Evolutionary conservation across 495 filamentous ascomycete genomes (phyloP), one percentile per base, ranked within the genome.

Genomic region (Penicillium waksmanii): DNA sequence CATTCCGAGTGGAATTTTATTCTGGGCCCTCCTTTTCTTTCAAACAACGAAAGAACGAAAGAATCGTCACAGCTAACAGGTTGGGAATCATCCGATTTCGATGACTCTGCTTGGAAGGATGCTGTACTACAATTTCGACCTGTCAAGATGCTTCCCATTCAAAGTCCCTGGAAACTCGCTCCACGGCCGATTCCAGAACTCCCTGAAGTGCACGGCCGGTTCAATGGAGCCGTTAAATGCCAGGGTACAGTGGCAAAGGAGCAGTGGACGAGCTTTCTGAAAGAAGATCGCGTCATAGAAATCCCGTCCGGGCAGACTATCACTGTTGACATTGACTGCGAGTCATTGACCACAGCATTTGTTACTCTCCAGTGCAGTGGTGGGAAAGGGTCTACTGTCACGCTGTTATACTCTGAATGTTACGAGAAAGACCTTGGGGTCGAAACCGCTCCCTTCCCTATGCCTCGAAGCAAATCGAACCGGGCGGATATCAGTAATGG

Each of bases 1-100:
- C 55, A 53, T 10, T 38, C 57, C 3, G 65, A 65, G 12, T 72
- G 67, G 67, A 67, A 72, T 27, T 65, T n/a, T 7, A 48, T 63
- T 3, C 59, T 72, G 10, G 66, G 69, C 4, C 67, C 69, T 19
- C 57, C 66, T 3, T 61, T 72, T n/a, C 57, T 72, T 17, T 55
- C 55, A 9, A 67, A 65, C 31, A 61, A 68, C n/a, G 67, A 72
- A 27, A 55, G 56, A 17, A 56, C 58, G 9, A 23, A 58, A 38
- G 67, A 62, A 15, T 40, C 33, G 1, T 21, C 48, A 23, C 33
- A 46, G 1, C 56, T 64, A 1, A 35, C 40, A 13, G 67, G 63
- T 9, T 68, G 64, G 63, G 49, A 64, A 3, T 7, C 12, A 40
- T 15, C 53, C 2, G 53, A 25, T 2, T 73, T 61, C 33, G 65